phyloP scores from a whole-genome alignment of 345 rosid species.

The Murraya paniculata region DNA sequence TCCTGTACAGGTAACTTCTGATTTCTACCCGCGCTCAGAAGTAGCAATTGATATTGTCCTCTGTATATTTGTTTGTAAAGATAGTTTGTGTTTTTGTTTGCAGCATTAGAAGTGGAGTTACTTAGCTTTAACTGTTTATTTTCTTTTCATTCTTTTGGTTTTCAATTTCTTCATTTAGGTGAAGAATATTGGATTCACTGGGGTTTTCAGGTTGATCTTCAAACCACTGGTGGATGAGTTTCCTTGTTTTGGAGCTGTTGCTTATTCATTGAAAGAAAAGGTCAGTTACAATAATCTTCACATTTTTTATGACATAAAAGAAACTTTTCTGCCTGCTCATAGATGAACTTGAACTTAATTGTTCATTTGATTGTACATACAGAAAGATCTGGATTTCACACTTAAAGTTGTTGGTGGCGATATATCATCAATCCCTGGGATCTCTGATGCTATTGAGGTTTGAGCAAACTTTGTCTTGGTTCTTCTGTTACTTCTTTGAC shows the following conservation, averaged over 20 bases:
- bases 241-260: constrained; percentile 90
- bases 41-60: neutral
- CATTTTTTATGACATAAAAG: neutral
- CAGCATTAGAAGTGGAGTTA: neutral
- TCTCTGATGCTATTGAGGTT: constrained; percentile 88
- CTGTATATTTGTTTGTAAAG: neutral
- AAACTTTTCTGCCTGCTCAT: neutral
- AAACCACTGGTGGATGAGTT: constrained; percentile 75
- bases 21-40: neutral
- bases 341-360: neutral
- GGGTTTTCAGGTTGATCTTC: constrained; percentile 92
- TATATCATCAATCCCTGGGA: constrained; percentile 73
- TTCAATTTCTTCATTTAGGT: constrained; percentile 47
- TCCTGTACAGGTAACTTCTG: constrained; percentile 65
- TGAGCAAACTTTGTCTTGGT: constrained; percentile 14
- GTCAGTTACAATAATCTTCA: constrained; percentile 19
- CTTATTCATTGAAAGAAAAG: constrained; percentile 76
- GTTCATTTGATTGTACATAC: constrained; percentile 21
- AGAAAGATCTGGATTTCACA: constrained; percentile 77
- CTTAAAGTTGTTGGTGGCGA: constrained; percentile 83
- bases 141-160: constrained; percentile 1
- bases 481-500: neutral
- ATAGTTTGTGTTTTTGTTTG: neutral
- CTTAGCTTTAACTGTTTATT: neutral
- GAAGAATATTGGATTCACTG: constrained; percentile 83